A percentile compares a stretch with the other conserved stretches of the same genome.
Evolutionary conservation across 2,329 filamentous ascomycete genomes (phyloP).

Genomic region (Exophiala calicioides): DNA sequence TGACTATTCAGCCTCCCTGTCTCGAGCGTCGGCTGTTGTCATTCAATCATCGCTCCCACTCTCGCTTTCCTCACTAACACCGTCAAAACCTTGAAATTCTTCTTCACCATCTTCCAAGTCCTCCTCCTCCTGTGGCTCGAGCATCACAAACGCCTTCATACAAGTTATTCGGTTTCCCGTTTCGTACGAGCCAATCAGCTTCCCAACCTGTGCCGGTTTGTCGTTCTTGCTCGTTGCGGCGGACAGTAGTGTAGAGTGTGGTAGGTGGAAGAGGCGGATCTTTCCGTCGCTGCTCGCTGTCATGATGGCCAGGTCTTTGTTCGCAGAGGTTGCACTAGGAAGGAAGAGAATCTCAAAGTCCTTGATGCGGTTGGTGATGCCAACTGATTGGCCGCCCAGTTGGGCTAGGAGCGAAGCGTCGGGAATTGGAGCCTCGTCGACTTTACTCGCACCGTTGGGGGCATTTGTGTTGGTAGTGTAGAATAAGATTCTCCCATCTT

Average conservation of each 20-base stretch:
- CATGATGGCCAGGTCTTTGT: slow-evolving; percentile 57
- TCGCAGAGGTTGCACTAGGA: slow-evolving; percentile 34
- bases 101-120: slow-evolving; percentile 11
- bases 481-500: slow-evolving; percentile 84
- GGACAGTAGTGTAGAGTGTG: slow-evolving; percentile 47
- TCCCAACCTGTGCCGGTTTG: slow-evolving; percentile 56
- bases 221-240: slow-evolving; percentile 28
- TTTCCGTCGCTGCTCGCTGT: slow-evolving; percentile 83
- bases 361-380: slow-evolving; percentile 75
- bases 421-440: slow-evolving; percentile 59
- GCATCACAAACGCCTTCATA: slow-evolving; percentile 81
- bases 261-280: slow-evolving; percentile 74
- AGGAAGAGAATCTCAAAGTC: slow-evolving; percentile 72
- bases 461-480: slow-evolving; percentile 62
- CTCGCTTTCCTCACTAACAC: slow-evolving; percentile 32
- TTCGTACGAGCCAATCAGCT: slow-evolving; percentile 73
- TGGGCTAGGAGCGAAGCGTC: slow-evolving; percentile 66
- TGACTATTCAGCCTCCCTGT: no score
- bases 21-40: no score
- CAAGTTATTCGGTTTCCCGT: slow-evolving; percentile 90
- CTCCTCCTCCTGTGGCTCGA: slow-evolving; percentile 56
- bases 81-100: slow-evolving; percentile 26
- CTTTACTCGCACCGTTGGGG: slow-evolving; percentile 39
- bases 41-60: slow-evolving; percentile 32
- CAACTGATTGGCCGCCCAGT: slow-evolving; percentile 71